Evolutionary conservation across 129 eudicot genomes (phyloP), one percentile per base, ranked within the genome.

Genomic region (Chrysanthemum seticuspe): DNA sequence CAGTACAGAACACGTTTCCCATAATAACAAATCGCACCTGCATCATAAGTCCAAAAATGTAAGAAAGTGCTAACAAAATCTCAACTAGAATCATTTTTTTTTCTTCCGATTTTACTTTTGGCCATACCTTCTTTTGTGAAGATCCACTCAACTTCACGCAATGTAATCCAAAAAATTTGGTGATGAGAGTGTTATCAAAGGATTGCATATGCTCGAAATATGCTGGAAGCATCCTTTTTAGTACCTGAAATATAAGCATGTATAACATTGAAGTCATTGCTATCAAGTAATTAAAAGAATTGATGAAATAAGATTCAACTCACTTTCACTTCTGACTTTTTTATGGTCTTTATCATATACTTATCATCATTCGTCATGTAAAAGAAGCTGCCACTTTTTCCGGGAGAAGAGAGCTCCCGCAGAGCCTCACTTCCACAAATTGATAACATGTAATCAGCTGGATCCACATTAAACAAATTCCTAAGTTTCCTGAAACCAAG

Each of bases 351-450:
- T 31, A 93, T 93, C 98, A 93, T 93, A 80, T 93, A 93, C 75
- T 81, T 88, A 64, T 93, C 97, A 73, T 93, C 98, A 8, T 88
- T 70, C 21, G 98, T 93, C 86, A 90, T 79, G 89, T 93, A 93
- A 78, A 93, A 93, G 75, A 93, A 93, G 68, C 98, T 90, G 69
- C 97, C 98, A 79, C 98, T 93, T 86, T 93, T 93, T 34, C 98
- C 98, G 16, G 98, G 98, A 29, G 98, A 93, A 10, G 98, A 90
- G 50, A 93, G 92, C 84, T 89, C 97, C 58, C 98, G 86, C 55
- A 93, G 90, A 76, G 96, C 98, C 60, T 90, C 98, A 21, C 76
- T 82, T 53, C 98, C 98, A 72, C 98, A 93, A 45, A 93, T 85
- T 1, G 97, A 93, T 67, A 93, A 48, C 98, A 93, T 93, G 83